Base-by-base conservation (phyloP, 768 basidiomycete genomes). In the Mycena floridula region DNA sequence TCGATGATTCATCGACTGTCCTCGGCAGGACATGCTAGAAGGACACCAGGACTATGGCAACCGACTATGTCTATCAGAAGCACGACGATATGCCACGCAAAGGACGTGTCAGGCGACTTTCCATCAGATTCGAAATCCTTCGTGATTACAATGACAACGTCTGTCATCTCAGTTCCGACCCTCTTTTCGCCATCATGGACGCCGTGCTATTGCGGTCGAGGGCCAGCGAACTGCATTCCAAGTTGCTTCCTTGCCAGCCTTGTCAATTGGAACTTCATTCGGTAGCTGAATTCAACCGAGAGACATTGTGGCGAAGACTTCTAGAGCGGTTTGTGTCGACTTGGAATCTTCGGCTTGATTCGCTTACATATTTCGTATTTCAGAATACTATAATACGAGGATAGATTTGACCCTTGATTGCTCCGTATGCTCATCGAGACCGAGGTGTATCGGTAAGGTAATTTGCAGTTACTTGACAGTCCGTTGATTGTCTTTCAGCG, bases 81-180 rank as follows among this genome's bases (percentile, higher is more conserved):
- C 74, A 80, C 27, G 45, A 64, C 7, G 69, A 77, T 50, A 60
- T 66, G 3, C 48, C 66, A 25, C 63, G 62, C 25, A 70, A 70
- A 50, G 80, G 23, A 62, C 74, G 20, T 88, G 85, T 59, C 81
- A 81, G 59, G 69, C 81, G 18, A 81, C 82, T 3, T 88, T 85
- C 75, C 9, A 77, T 85, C 49, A 83, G 82, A 4, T 86, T 85
- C 56, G 80, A 87, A 52, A 74, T 88, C 37, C 70, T 88, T 45
- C 76, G 81, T 40, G 85, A 87, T 53, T 73, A 83, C 50, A 85
- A 84, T 58, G 83, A 82, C 11, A 72, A 82, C 45, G 68, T 81
- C 16, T 74, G 71, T 46, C 77, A 82, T 50, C 75, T 81, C 37
- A 81, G 73, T 52, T 79, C 77, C 4, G 85, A 88, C 49, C 83